Percentiles rank a stretch among this genome's conserved stretches.
Evolutionary conservation across 1,284 basidiomycete genomes (phyloP).

Genomic region (Mycosarcoma maydis): DNA sequence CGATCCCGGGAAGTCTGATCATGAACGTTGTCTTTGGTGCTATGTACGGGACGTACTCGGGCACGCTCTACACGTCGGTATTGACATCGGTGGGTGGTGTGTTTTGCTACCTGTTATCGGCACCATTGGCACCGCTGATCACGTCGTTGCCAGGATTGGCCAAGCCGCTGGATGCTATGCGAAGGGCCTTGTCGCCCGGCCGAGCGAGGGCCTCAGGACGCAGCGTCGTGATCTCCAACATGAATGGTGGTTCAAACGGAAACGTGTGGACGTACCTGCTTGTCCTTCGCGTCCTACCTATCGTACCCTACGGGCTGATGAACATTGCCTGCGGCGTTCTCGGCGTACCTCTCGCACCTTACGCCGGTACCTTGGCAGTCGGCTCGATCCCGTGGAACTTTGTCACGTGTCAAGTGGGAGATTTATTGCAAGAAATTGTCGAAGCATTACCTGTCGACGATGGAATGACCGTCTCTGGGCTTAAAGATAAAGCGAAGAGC

Average conservation of each 20-base stretch:
- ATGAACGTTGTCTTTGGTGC: conserved; percentile 66
- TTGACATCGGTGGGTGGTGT: conserved; percentile 63
- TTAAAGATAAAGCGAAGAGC: conserved; percentile 25
- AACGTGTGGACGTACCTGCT: conserved; percentile 63
- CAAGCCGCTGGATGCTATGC: conserved; percentile 61
- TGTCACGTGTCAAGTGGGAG: conserved; percentile 63
- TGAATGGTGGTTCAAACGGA: conserved; percentile 15
- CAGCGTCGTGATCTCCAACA: conserved; percentile 44
- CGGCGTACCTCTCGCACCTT: conserved; percentile 62
- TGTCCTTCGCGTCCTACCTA: conserved; percentile 62
- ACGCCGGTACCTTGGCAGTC: conserved; percentile 55
- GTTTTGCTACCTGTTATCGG: conserved; percentile 60
- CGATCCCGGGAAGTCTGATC: conserved; percentile 62
- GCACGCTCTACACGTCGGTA: conserved; percentile 59
- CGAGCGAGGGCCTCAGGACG: conserved; percentile 34
- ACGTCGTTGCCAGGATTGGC: conserved; percentile 55
- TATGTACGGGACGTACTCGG: conserved; percentile 63
- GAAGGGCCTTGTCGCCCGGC: conserved; percentile 48
- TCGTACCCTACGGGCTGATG: conserved; percentile 65
- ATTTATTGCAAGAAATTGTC: conserved; percentile 61
- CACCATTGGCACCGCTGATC: conserved; percentile 55
- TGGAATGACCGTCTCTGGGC: conserved; percentile 20
- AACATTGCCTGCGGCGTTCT: conserved; percentile 66
- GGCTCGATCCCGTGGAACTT: conserved; percentile 66
- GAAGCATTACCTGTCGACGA: conserved; percentile 45